Evolutionary conservation across 768 basidiomycete species (phyloP), one percentile per base, ranked within the genome.

Genomic region (Mrakia frigida): DNA sequence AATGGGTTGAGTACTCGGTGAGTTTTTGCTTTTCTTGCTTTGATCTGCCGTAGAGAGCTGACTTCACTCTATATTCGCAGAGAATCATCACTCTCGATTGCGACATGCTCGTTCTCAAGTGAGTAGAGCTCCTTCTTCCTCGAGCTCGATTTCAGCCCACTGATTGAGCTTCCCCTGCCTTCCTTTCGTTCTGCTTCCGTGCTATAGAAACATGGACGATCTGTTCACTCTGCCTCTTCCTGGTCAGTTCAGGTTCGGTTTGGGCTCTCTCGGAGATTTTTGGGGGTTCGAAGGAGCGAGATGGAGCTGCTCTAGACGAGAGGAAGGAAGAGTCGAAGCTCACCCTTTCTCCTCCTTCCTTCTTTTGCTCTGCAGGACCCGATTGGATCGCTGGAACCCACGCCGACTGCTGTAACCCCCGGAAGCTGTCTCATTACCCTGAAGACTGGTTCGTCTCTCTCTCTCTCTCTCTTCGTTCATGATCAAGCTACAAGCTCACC

Each of bases 361-460:
- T 56, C 56, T 56, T 25, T 9, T 56, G 9, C 56, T 28, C 9
- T n/a, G 4, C 56, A 56, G 76, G 82, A 18, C 46, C 78, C 28
- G 92, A 89, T 78, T 89, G 90, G 83, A 60, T 74, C 60, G 71
- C 56, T 28, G 56, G 70, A 72, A 25, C 70, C 35, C n/a, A 52
- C 50, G 14, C 53, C 9, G 50, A 94, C 98, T 75, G 94, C 93
- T 99, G 96, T 85, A 99, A 99, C 83, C 96, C 95, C 10, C 88
- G 89, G 53, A 90, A 89, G 81, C 82, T 96, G 28, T 78, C 86
- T 3, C 92, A 95, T 82, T 99, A 99, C 84, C 96, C 96, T 11
- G 80, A 83, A 5, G 94, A 97, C 82, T 99, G 96, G 97, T 87
- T 71, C 82, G 85, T 80, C 25, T 13, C 61, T 13, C n/a, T 63